Percentiles rank a stretch among this genome's conserved stretches.
Evolutionary conservation across 805 yeast species (phyloP).

Genomic region (Yarrowia sp.): DNA sequence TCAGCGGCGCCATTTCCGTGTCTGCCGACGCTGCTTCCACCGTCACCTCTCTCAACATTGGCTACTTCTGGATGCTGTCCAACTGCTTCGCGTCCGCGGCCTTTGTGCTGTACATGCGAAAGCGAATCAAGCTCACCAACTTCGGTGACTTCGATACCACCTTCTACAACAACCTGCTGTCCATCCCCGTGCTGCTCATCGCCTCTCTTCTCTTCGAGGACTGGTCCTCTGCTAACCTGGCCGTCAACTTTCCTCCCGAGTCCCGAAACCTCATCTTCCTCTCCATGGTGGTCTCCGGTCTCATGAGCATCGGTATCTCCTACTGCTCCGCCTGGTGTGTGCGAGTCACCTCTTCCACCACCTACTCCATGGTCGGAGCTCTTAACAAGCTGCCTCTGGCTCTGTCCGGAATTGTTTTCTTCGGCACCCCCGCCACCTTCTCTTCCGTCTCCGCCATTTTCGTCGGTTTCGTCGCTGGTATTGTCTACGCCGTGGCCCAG

Average conservation of each 20-base stretch:
- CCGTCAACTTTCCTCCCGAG: constrained; percentile 72
- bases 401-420: constrained; percentile 87
- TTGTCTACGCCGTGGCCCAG: constrained; percentile 93
- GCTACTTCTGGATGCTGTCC: constrained; percentile 95
- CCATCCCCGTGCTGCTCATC: constrained; percentile 81
- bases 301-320: constrained; percentile 93
- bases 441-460: constrained; percentile 86
- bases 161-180: constrained; percentile 94
- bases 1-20: constrained; percentile 41
- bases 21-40: constrained; percentile 37
- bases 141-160: constrained; percentile 92
- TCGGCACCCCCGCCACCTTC: constrained; percentile 92
- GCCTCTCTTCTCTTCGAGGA: constrained; percentile 81
- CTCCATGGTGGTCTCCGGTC: constrained; percentile 89
- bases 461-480: constrained; percentile 92
- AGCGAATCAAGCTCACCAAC: constrained; percentile 94
- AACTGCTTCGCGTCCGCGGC: constrained; percentile 94
- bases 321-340: constrained; percentile 99
- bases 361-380: constrained; percentile 99
- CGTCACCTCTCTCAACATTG: constrained; percentile 49
- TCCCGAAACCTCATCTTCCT: constrained; percentile 65
- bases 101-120: constrained; percentile 92
- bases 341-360: constrained; percentile 96
- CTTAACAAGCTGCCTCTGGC: constrained; percentile 98
- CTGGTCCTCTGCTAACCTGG: constrained; percentile 83